Evolutionary conservation across 805 yeast genomes (phyloP).

Genomic region (Jamesozyma hellenica): DNA sequence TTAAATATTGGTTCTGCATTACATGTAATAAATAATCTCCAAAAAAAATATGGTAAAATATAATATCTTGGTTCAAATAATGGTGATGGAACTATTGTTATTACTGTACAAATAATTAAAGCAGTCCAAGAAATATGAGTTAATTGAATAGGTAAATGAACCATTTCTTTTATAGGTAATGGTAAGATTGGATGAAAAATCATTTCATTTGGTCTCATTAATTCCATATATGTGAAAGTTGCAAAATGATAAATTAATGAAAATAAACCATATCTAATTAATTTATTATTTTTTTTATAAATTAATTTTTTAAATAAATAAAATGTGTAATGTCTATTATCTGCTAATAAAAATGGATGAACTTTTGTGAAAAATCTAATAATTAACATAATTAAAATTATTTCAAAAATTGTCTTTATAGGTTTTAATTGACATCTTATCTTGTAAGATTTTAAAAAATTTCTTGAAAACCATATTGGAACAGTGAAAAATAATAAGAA

Average conservation of each 20-base stretch:
- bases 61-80: conserved; percentile 90
- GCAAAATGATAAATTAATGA: conserved; percentile 66
- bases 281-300: conserved; percentile 28
- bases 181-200: conserved; percentile 30
- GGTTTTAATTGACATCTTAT: conserved; percentile 23
- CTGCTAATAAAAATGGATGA: conserved; percentile 88
- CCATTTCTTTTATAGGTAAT: conserved; percentile 28
- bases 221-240: conserved; percentile 29
- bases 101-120: conserved; percentile 40
- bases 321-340: conserved; percentile 88
- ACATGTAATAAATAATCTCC: conserved; percentile 48
- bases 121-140: conserved; percentile 42
- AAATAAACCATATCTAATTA: conserved; percentile 39
- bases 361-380: conserved; percentile 56
- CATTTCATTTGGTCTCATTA: conserved; percentile 30
- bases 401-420: conserved; percentile 24
- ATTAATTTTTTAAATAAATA: conserved; percentile 69
- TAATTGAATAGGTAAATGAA: conserved; percentile 32
- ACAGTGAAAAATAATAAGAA: conserved; percentile 56
- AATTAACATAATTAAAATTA: conserved; percentile 33
- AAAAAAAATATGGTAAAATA: conserved; percentile 67
- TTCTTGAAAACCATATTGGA: conserved; percentile 60
- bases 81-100: conserved; percentile 80
- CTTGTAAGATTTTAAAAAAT: conserved; percentile 34
- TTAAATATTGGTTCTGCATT: conserved; percentile 30